Evolutionary conservation across 2,329 filamentous ascomycete genomes (phyloP).

Genomic region (Venturia aucupariae): DNA sequence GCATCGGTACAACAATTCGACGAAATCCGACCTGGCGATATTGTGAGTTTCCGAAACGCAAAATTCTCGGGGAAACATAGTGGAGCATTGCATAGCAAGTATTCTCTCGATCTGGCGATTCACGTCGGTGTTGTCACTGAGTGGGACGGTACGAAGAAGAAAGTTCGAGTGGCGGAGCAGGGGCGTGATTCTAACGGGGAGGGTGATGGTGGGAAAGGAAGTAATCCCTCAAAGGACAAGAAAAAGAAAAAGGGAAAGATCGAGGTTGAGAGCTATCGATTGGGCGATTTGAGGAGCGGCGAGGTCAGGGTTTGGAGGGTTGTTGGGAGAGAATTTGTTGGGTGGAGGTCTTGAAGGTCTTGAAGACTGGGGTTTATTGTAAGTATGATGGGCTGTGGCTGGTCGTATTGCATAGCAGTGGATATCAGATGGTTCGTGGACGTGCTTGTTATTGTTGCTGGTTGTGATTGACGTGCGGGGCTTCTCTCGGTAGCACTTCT

Average conservation of each 20-base stretch:
- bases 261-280: conserved; percentile 85
- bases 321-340: conserved; percentile 85
- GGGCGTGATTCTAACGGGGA: conserved; percentile 66
- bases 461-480: not conserved
- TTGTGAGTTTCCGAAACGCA: conserved; percentile 85
- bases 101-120: conserved; percentile 78
- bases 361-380: not conserved
- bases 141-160: conserved; percentile 98
- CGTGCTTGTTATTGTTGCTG: not conserved
- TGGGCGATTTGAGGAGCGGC: conserved; percentile 83
- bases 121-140: conserved; percentile 89
- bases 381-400: not conserved
- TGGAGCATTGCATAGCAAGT: conserved; percentile 85
- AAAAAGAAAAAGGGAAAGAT: conserved; percentile 49
- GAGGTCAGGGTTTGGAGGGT: conserved; percentile 97
- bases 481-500: not conserved
- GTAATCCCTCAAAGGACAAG: conserved; percentile 2
- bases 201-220: not conserved
- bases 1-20: conserved; percentile 83
- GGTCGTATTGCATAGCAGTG: not conserved
- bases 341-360: conserved; percentile 47
- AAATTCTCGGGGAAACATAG: conserved; percentile 85
- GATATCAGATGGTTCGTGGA: not conserved
- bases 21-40: conserved; percentile 87
- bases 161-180: conserved; percentile 91